Evolutionary conservation across 345 rosid genomes (phyloP).

Genomic region (Gossypium turneri): DNA sequence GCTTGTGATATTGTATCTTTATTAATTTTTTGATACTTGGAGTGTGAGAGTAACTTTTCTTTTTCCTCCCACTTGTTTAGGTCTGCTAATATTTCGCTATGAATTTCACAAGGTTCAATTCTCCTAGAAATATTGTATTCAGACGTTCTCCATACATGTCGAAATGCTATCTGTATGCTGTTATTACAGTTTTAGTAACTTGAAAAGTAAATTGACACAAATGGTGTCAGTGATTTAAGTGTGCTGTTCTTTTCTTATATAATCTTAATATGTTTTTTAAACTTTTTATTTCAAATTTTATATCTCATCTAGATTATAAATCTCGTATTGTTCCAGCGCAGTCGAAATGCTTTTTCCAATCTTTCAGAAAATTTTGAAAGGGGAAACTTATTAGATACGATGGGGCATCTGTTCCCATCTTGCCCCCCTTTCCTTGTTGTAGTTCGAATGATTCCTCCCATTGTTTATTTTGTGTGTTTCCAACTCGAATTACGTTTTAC

Average conservation of each 20-base stretch:
- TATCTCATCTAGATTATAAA: background rate
- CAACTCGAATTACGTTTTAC: slow-evolving; percentile 14
- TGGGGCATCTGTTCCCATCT: background rate
- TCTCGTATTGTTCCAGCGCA: background rate
- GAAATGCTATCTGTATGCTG: background rate
- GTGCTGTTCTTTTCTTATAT: background rate
- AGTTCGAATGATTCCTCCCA: background rate
- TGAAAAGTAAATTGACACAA: background rate
- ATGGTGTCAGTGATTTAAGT: background rate
- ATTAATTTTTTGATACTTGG: background rate
- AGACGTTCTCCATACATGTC: background rate
- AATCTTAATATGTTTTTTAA: background rate
- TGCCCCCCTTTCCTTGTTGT: background rate
- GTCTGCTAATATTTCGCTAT: background rate
- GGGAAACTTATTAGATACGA: background rate
- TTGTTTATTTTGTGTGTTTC: background rate
- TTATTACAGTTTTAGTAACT: background rate
- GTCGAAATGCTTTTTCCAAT: background rate
- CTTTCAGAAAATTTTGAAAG: background rate
- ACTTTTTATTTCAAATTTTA: background rate
- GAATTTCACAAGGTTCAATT: background rate
- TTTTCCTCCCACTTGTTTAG: background rate
- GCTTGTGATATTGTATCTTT: background rate
- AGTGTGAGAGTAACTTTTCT: background rate
- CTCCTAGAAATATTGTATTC: background rate